Percentiles rank a stretch among this genome's conserved stretches.
These are phyloP conservation scores for Neurospora sp. DNA, from an alignment of 495 filamentous ascomycete genomes.

Conservation along the genomic window DNA sequence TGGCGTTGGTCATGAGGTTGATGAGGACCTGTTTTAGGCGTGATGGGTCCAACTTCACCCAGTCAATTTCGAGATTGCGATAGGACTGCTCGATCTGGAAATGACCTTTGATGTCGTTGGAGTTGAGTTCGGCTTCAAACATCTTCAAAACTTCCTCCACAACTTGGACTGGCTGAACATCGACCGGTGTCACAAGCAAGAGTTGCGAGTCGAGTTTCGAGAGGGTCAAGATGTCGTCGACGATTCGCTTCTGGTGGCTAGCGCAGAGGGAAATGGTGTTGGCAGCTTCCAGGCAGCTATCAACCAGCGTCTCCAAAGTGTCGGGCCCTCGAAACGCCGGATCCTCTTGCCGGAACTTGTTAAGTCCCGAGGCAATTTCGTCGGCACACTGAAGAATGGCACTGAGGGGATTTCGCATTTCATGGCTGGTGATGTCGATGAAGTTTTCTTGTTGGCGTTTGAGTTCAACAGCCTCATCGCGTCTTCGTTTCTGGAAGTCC, in stretches of 20 bases:
- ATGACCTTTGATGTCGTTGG: slow-evolving; percentile 59
- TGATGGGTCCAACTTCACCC: slow-evolving; percentile 71
- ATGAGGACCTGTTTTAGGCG: slow-evolving; percentile 70
- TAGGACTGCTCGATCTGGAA: slow-evolving; percentile 60
- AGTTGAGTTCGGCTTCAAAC: slow-evolving; percentile 70
- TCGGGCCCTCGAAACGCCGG: slow-evolving; percentile 4
- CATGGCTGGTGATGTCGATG: slow-evolving; percentile 82
- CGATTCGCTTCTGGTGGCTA: slow-evolving; percentile 67
- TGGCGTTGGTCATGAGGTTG: slow-evolving; percentile 70
- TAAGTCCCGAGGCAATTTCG: slow-evolving; percentile 53
- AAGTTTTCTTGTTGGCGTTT: slow-evolving; percentile 72
- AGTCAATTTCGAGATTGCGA: slow-evolving; percentile 51
- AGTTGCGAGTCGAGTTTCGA: slow-evolving; percentile 81
- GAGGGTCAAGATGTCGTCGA: slow-evolving; percentile 74
- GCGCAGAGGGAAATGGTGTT: slow-evolving; percentile 78
- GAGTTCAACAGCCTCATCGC: slow-evolving; percentile 53
- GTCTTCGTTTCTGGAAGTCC: slow-evolving; percentile 49
- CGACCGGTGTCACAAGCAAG: slow-evolving; percentile 63
- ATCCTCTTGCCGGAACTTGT: slow-evolving; percentile 24
- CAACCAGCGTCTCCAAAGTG: slow-evolving; percentile 24
- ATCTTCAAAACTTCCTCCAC: slow-evolving; percentile 65
- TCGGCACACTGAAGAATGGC: slow-evolving; percentile 77
- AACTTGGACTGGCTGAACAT: slow-evolving; percentile 58
- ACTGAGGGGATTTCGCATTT: slow-evolving; percentile 76
- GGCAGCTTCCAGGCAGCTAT: slow-evolving; percentile 60